Evolutionary conservation across 176 grass and related monocot species (phyloP).

Genomic region (Lolium rigidum): DNA sequence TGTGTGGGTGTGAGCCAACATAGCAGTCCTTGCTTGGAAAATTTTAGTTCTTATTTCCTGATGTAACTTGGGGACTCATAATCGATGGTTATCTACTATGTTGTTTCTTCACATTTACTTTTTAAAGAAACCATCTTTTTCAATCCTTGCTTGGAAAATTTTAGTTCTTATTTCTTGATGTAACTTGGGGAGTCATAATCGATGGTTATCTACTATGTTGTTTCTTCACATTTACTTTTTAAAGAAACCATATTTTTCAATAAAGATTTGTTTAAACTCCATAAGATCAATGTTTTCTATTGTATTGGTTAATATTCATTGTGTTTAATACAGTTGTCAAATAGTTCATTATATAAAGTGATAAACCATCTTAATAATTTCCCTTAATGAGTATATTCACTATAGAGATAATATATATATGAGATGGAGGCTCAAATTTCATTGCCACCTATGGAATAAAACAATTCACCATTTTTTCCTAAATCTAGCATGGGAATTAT

Average conservation of each 20-base stretch:
- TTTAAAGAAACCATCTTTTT: not conserved
- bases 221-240: not conserved
- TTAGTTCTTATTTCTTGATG: not conserved
- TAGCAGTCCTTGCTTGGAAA: not conserved
- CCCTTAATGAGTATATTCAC: not conserved
- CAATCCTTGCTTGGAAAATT: not conserved
- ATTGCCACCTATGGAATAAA: not conserved
- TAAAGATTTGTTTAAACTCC: not conserved
- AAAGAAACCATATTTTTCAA: not conserved
- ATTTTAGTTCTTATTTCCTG: not conserved
- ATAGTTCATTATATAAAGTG: not conserved
- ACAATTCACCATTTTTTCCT: not conserved
- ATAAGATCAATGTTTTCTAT: not conserved
- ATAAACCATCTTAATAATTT: not conserved
- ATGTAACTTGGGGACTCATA: not conserved
- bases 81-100: not conserved
- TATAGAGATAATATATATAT: not conserved
- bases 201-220: not conserved
- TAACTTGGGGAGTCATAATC: not conserved
- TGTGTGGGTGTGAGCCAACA: not conserved
- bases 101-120: not conserved
- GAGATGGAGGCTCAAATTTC: not conserved
- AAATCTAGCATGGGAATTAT: too few relatives aligned
- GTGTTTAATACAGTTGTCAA: not conserved
- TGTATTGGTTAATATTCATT: not conserved